Evolutionary conservation across 2,329 filamentous ascomycete species (phyloP).

Genomic region (Epicoccum sorghinum): DNA sequence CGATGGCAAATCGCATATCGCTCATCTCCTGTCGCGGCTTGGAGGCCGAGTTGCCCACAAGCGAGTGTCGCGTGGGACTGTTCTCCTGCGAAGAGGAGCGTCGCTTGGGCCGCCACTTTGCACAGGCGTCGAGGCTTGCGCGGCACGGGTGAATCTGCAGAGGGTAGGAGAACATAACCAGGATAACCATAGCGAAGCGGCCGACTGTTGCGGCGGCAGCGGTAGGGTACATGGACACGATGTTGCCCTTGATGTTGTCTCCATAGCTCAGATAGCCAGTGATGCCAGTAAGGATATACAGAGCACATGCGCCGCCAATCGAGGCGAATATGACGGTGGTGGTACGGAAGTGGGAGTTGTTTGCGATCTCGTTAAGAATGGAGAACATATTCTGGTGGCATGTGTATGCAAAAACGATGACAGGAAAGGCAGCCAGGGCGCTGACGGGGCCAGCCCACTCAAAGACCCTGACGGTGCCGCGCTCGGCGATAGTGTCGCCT

Average conservation of each 20-base stretch:
- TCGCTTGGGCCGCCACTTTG: conserved; percentile 78
- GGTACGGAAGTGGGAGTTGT: conserved; percentile 80
- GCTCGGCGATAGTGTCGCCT: conserved; percentile 75
- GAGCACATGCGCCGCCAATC: conserved; percentile 83
- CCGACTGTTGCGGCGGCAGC: conserved; percentile 88
- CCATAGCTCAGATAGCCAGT: conserved; percentile 97
- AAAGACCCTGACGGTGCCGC: conserved; percentile 76
- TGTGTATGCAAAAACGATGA: conserved; percentile 98
- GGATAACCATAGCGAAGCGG: conserved; percentile 90
- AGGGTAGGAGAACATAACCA: conserved; percentile 96
- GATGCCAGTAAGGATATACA: conserved; percentile 91
- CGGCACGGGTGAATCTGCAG: conserved; percentile 95
- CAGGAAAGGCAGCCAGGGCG: conserved; percentile 83
- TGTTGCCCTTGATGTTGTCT: conserved; percentile 87
- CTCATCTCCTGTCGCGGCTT: conserved; percentile 66
- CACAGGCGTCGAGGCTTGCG: conserved; percentile 91
- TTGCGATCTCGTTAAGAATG: conserved; percentile 90
- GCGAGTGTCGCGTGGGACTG: conserved; percentile 52
- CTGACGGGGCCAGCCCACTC: conserved; percentile 79
- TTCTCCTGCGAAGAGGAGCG: conserved; percentile 29
- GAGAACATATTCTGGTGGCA: conserved; percentile 99
- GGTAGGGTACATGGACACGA: conserved; percentile 73
- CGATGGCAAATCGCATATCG: conserved; percentile 84
- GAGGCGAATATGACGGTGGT: conserved; percentile 80
- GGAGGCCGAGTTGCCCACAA: conserved; percentile 48